Percentiles rank a stretch among this genome's conserved stretches.
Evolutionary conservation across 225 moss, liverwort and hornwort species (phyloP).

Genomic region (Bryum argenteum): DNA sequence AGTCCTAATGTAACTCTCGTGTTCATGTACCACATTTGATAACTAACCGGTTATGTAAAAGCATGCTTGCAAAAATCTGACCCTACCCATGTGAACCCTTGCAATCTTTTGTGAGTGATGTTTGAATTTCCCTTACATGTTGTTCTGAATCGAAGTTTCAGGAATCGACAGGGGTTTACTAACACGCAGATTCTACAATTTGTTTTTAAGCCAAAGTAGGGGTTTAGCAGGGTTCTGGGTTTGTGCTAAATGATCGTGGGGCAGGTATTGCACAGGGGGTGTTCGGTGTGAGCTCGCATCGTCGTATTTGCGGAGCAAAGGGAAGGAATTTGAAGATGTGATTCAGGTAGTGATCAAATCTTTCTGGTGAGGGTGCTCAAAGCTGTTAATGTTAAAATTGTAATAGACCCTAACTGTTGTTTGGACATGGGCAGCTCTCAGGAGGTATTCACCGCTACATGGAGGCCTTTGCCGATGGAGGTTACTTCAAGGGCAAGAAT

Average conservation of each 20-base stretch:
- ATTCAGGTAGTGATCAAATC: constrained; percentile 59
- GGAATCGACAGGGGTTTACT: not conserved
- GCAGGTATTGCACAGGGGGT: constrained; percentile 99
- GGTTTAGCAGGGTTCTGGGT: not conserved
- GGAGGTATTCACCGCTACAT: constrained; percentile 95
- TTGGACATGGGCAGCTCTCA: constrained; percentile 56
- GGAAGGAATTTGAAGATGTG: constrained; percentile 80
- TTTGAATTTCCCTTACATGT: not conserved
- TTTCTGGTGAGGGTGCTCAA: not conserved
- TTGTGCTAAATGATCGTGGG: constrained; percentile 22
- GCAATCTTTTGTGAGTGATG: not conserved
- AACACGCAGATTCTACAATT: too few relatives aligned
- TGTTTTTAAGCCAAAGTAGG: too few relatives aligned
- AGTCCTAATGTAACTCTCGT: constrained; percentile 70
- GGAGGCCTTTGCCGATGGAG: constrained; percentile 91
- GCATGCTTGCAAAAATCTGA: not conserved
- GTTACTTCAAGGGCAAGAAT: constrained; percentile 91
- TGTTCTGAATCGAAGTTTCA: constrained; percentile 6
- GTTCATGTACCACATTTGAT: not conserved
- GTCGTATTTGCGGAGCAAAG: constrained; percentile 93
- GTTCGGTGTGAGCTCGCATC: constrained; percentile 97
- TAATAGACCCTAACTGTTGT: constrained; percentile 6
- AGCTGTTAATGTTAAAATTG: constrained; percentile 14
- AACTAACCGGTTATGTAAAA: not conserved
- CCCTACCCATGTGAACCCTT: not conserved